Evolutionary conservation across 2,329 filamentous ascomycete genomes (phyloP), one percentile per base, ranked within the genome.

Genomic region (Mariannaea sp.): DNA sequence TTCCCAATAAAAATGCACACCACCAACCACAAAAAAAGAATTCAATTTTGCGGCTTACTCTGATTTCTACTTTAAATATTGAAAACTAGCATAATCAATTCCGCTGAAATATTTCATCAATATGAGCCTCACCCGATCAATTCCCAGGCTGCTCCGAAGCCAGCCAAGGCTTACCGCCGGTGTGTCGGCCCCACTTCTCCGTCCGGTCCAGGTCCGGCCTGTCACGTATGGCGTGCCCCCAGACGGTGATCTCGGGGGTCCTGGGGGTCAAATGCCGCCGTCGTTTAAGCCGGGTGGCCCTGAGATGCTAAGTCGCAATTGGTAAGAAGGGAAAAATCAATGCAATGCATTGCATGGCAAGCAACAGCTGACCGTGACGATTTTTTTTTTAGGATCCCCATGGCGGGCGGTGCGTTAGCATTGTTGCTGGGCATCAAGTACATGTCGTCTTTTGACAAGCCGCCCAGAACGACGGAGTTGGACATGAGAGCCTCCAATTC

Each of bases 251-350:
- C 59, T 72, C 12, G 70, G 71, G 14, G 70, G 71, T 2, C 70
- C 70, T 1, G 67, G 64, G n/a, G 71, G 70, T 27, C 71, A 73
- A n/a, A 52, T 67, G 49, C 60, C 64, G 3, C 55, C 58, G 1
- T 67, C 71, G 1, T 9, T 47, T 26, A 59, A 54, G 9, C 65
- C 70, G 0, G 67, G 65, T 7, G 69, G 66, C 3, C 58, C 65
- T 4, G 71, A 73, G 3, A 60, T 56, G 2, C 5, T 70, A 7
- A 63, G 64, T 36, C 62, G 66, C 4, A 72, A 72, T 43, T 73
- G 70, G 71, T 73, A 59, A 24, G 8, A 24, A 8, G n/a, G n/a
- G n/a, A n/a, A n/a, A n/a, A n/a, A n/a, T n/a, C n/a, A n/a, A n/a
- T n/a, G n/a, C n/a, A n/a, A n/a, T n/a, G n/a, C n/a, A n/a, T n/a